phyloP scores from a whole-genome alignment of 2,329 filamentous ascomycete species.

The Aspergillus brasiliensis region DNA sequence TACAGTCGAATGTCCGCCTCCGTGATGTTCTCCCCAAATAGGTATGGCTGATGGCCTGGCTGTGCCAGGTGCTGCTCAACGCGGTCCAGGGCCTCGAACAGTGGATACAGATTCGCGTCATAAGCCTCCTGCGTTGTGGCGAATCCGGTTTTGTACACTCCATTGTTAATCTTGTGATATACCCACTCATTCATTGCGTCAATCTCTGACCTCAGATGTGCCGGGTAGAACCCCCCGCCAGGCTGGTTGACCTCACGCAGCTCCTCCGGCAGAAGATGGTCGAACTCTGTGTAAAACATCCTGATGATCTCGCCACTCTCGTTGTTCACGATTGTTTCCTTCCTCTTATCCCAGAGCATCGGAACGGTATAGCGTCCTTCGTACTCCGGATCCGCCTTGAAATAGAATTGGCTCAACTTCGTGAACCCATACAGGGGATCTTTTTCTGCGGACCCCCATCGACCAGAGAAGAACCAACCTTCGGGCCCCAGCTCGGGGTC shows the following conservation, averaged over 20 bases:
- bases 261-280: conserved; percentile 62
- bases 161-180: conserved; percentile 62
- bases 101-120: conserved; percentile 65
- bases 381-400: conserved; percentile 68
- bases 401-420: conserved; percentile 73
- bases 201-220: conserved; percentile 62
- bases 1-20: conserved; percentile 77
- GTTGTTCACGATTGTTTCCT: conserved; percentile 77
- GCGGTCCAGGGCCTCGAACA: conserved; percentile 74
- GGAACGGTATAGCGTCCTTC: conserved; percentile 78
- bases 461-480: conserved; percentile 76
- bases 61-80: conserved; percentile 67
- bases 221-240: conserved; percentile 65
- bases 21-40: conserved; percentile 72
- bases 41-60: conserved; percentile 60
- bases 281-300: conserved; percentile 77
- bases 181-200: conserved; percentile 77
- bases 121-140: conserved; percentile 77
- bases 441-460: conserved; percentile 59
- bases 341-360: conserved; percentile 76
- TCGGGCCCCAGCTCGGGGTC: conserved; percentile 41
- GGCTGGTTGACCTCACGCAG: conserved; percentile 57
- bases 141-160: conserved; percentile 67
- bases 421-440: conserved; percentile 73
- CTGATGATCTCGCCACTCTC: conserved; percentile 86